Evolutionary conservation across 2,329 filamentous ascomycete genomes (phyloP).

Genomic region (Fusarium bulbicola): DNA sequence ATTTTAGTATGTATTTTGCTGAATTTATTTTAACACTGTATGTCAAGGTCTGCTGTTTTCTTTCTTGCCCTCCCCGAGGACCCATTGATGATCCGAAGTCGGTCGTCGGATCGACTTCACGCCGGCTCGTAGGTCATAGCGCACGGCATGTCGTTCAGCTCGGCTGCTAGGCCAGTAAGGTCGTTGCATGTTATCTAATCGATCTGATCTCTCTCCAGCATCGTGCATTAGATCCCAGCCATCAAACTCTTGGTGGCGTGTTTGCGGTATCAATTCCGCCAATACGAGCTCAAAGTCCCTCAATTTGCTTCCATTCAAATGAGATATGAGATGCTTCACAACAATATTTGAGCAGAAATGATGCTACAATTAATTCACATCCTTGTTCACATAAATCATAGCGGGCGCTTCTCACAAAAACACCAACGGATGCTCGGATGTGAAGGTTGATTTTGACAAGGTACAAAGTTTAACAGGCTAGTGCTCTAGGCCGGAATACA

Average conservation of each 20-base stretch:
- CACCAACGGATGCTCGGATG: not conserved
- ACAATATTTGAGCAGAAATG: no score
- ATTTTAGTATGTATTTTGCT: no score
- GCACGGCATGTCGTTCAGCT: not conserved
- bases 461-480: not conserved
- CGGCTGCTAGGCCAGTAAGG: conserved; percentile 11
- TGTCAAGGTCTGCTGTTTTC: not conserved
- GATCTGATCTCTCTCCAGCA: conserved; percentile 24
- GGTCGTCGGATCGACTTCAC: not conserved
- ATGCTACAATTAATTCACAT: not conserved
- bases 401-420: not conserved
- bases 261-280: conserved; percentile 2
- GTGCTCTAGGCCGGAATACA: not conserved
- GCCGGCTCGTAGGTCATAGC: not conserved
- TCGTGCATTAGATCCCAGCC: not conserved
- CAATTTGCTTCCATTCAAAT: not conserved
- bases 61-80: not conserved
- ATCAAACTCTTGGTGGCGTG: not conserved
- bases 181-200: conserved; percentile 31
- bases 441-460: not conserved
- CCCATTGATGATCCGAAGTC: not conserved
- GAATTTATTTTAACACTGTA: not conserved
- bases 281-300: not conserved
- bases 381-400: not conserved
- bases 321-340: no score